Base-by-base conservation (phyloP, 768 basidiomycete genomes). In the Pulveroboletus sp. region DNA sequence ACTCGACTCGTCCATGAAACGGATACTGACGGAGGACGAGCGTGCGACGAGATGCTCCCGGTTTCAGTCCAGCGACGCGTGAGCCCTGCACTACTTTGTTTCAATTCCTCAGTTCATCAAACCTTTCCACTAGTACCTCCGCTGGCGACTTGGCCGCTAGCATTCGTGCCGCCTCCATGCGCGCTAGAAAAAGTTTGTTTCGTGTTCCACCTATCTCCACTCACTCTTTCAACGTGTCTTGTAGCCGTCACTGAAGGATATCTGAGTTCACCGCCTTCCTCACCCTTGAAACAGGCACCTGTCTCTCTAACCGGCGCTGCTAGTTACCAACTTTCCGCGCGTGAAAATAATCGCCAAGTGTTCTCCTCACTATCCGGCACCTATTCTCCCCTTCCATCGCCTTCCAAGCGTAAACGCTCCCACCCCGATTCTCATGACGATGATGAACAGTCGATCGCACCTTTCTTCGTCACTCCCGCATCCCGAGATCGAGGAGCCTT, bases 221-320 rank as follows among this genome's bases (percentile, higher is more conserved):
- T 60, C 43, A 64, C 61, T 51, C 64, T 47, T 55, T 34, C 51
- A 47, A 59, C 61, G 53, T 55, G 49, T 59, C 50, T 45, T 55
- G 20, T 54, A 86, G 84, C 70, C 61, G 84, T 86, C 42, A 70
- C 69, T 19, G 78, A 85, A 64, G 84, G 84, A 47, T 86, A 85
- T 70, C 75, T 42, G 72, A 75, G 43, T 63, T 69, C 52, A 74
- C 75, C 45, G 60, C 55, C 66, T 45, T 58, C 56, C n/a, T 60
- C 58, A 47, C 61, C 47, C 54, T 52, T 62, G 56, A 69, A 68
- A 58, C 64, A 59, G 56, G 55, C 53, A 57, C 52, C 59, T 39
- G 45, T 59, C 45, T 40, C 53, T 47, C 42, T 49, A 45, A 47
- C 63, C 49, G 48, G 42, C 54, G 49, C 49, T 20, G 43, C 41